Base-by-base conservation (phyloP, 257 asterid species). In the Lycium ferocissimum region DNA sequence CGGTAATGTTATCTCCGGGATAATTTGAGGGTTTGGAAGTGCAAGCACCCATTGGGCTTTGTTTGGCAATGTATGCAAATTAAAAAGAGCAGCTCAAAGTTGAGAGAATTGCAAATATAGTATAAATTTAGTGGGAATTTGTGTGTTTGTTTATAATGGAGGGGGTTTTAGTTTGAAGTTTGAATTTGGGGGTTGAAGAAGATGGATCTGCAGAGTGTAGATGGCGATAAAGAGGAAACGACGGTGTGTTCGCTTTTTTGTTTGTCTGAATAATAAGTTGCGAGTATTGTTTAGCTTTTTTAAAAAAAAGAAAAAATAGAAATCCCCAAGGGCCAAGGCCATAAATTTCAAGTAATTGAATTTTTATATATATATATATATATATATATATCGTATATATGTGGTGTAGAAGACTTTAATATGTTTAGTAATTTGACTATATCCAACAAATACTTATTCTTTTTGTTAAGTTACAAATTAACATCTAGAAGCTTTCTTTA, bases 41-140 rank as follows among this genome's bases (percentile, higher is more conserved):
- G 78, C 98, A 95, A 63, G 71, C 82, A 66, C 98, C 98, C 98
- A 95, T 94, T 26, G 75, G 81, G 7, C 18, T n/a, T 14, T 43
- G 45, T 37, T 65, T 80, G 9, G 67, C 75, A 66, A 59, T 43
- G 43, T 47, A 58, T 26, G 7, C 38, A 47, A 43, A 40, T 40
- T 40, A 15, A 83, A 49, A 80, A 72, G 15, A 65, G 62, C 57
- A 76, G 69, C 70, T 87, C 57, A 66, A 22, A 59, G 37, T 40
- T 26, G 56, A 75, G 69, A 62, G 40, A 61, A 82, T 22, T 33
- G 84, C 85, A 82, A 37, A 71, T 12, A 69, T 2, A 62, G 22
- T 33, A 79, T 9, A 80, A 51, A 71, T 14, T 14, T 12, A 51
- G 58, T 20, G 20, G 76, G 67, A 88, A 38, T 45, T 33, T 14